A percentile compares a stretch with the other conserved stretches of the same genome.
These are phyloP conservation scores for Aspergillus olivimuriae DNA, from an alignment of 495 filamentous ascomycete genomes.

Conservation along the genomic window DNA sequence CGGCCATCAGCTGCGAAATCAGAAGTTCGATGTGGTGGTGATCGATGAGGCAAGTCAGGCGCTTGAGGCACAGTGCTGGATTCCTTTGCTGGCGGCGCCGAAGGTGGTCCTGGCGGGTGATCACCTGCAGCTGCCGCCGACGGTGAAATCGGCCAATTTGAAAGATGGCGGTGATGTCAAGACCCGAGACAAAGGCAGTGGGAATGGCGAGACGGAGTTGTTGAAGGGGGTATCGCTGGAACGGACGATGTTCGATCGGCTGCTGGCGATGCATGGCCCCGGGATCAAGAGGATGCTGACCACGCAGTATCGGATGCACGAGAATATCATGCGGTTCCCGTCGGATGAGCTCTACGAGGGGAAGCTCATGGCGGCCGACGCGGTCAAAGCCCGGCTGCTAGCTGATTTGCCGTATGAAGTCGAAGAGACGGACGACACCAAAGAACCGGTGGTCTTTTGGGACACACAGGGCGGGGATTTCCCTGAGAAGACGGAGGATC, in stretches of 20 bases:
- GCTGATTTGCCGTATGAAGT: slow-evolving; percentile 75
- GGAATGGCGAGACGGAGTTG: slow-evolving; percentile 17
- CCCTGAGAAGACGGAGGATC: slow-evolving; percentile 53
- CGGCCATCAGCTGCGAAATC: slow-evolving; percentile 70
- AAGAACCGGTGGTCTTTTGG: slow-evolving; percentile 82
- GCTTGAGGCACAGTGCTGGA: slow-evolving; percentile 96
- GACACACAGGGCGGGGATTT: slow-evolving; percentile 96
- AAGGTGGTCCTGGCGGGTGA: slow-evolving; percentile 92
- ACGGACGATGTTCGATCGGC: slow-evolving; percentile 82
- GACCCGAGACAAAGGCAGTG: slow-evolving; percentile 17
- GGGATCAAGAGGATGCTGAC: slow-evolving; percentile 89
- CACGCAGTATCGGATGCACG: slow-evolving; percentile 99
- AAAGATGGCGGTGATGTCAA: slow-evolving; percentile 16
- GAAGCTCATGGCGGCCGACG: slow-evolving; percentile 70
- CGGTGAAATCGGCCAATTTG: slow-evolving; percentile 63
- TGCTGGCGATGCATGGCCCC: slow-evolving; percentile 74
- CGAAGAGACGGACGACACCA: slow-evolving; percentile 77
- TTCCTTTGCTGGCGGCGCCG: slow-evolving; percentile 71
- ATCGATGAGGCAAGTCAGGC: slow-evolving; percentile 96
- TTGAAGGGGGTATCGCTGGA: slow-evolving; percentile 57
- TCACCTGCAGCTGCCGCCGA: slow-evolving; percentile 89
- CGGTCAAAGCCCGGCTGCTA: slow-evolving; percentile 67
- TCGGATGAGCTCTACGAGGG: slow-evolving; percentile 82
- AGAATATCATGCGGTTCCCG: slow-evolving; percentile 89
- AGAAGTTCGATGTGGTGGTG: slow-evolving; percentile 88